Evolutionary conservation across 2,329 filamentous ascomycete genomes (phyloP).

Genomic region (Ciborinia camelliae): DNA sequence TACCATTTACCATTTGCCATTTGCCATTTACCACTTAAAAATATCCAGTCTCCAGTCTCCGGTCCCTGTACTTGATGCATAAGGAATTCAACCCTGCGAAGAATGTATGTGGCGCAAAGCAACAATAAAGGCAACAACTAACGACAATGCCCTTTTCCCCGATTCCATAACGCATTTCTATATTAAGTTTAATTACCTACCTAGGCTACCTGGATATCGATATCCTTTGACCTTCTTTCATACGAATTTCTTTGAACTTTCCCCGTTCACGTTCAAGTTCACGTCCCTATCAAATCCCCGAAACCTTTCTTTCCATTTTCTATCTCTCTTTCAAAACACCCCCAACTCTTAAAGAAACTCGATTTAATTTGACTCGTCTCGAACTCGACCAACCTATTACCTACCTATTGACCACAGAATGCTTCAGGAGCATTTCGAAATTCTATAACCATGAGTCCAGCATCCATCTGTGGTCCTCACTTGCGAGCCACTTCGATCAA

Average conservation of each 20-base stretch:
- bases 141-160: constrained; percentile 6
- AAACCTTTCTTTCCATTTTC: neutral
- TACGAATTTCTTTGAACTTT: constrained; percentile 10
- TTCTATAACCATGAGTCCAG: constrained; percentile 35
- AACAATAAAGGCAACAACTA: constrained; percentile 19
- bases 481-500: constrained; percentile 29
- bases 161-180: neutral
- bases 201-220: no score
- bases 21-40: neutral
- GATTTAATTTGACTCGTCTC: constrained; percentile 1
- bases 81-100: constrained; percentile 19
- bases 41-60: neutral
- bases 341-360: neutral
- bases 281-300: neutral
- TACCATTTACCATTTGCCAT: no score
- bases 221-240: constrained; percentile 12
- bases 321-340: constrained; percentile 1
- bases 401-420: constrained; percentile 19
- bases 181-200: neutral
- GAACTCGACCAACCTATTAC: no score
- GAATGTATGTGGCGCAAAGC: constrained; percentile 18
- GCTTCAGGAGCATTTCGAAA: constrained; percentile 20
- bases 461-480: constrained; percentile 28
- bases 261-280: constrained; percentile 9
- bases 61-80: neutral